These are phyloP conservation scores for Geosmithia putterillii DNA, from an alignment of 2,329 filamentous ascomycete species.

Conservation along the genomic window DNA sequence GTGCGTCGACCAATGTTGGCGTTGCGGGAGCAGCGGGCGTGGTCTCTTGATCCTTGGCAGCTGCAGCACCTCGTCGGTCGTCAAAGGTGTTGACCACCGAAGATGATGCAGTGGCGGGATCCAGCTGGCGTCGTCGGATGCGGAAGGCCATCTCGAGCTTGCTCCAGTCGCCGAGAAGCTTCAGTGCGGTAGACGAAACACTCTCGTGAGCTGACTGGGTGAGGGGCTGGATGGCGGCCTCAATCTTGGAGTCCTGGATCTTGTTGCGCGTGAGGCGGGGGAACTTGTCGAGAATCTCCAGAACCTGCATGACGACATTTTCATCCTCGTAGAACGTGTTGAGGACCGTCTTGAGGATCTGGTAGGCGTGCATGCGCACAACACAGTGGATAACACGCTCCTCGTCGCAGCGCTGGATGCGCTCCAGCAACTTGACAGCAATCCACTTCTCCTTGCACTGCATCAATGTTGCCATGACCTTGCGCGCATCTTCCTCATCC, in stretches of 20 bases:
- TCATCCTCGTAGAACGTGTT: slow-evolving; percentile 78
- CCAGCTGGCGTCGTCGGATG: slow-evolving; percentile 81
- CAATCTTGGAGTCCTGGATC: slow-evolving; percentile 92
- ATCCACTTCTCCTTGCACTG: slow-evolving; percentile 99
- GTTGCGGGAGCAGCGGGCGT: slow-evolving; percentile 26
- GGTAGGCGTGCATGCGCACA: slow-evolving; percentile 93
- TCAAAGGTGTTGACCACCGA: slow-evolving; percentile 30
- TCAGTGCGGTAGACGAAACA: slow-evolving; percentile 58
- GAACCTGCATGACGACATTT: slow-evolving; percentile 79
- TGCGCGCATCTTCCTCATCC: slow-evolving; percentile 73
- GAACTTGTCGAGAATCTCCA: slow-evolving; percentile 80
- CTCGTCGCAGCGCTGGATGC: slow-evolving; percentile 78
- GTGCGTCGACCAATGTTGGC: slow-evolving; percentile 35
- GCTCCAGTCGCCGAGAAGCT: slow-evolving; percentile 73
- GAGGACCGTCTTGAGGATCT: slow-evolving; percentile 80
- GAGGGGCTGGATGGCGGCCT: slow-evolving; percentile 62
- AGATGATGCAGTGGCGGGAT: slow-evolving; percentile 34
- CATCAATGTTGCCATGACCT: slow-evolving; percentile 93
- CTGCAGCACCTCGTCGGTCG: slow-evolving; percentile 41
- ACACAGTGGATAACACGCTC: slow-evolving; percentile 80
- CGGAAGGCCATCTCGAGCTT: slow-evolving; percentile 84
- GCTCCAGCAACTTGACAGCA: slow-evolving; percentile 81
- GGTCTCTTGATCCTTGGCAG: slow-evolving; percentile 27
- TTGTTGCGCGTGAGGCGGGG: slow-evolving; percentile 92
- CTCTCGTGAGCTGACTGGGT: slow-evolving; percentile 57